Evolutionary conservation across 2,329 filamentous ascomycete genomes (phyloP), one percentile per base, ranked within the genome.

Genomic region (Cercospora sesami): DNA sequence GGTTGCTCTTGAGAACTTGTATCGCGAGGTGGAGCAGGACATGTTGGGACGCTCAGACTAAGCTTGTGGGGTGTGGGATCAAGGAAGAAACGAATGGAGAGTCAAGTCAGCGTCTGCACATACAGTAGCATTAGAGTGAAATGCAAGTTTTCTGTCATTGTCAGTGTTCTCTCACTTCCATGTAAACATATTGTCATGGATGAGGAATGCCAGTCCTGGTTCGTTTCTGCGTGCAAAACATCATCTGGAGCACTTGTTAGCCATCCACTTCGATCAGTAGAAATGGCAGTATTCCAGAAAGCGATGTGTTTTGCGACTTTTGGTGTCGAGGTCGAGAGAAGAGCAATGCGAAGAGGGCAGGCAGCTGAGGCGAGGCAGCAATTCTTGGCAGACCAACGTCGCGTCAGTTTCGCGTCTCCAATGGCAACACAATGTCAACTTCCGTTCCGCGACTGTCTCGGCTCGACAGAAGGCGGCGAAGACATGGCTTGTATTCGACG

Each of bases 401-500:
- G 53, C 53, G 53, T 58, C 26, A 58, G 21, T 58, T 58, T 31
- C 53, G 53, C 53, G 53, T 58, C 30, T 58, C 53, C 26, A 58
- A 21, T 30, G 53, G 53, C 16, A 58, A 30, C 53, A 58, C 26
- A 16, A 58, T 28, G 21, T 51, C 53, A 9, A 58, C 53, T 31
- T 58, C 16, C n/a, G 26, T 31, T 26, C 30, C 30, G 53, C 26
- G 30, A 30, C 30, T 58, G 53, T 58, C 26, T 58, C 53, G 26
- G 53, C 16, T 31, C 23, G 30, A 33, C 26, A 30, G 53, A 58
- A 28, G 7, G 62, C 14, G 21, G n/a, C 48, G 62, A 31, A 51
- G 31, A 64, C 21, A 64, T 68, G 66, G 66, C 61, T 59, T 28
- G 21, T 2, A 8, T n/a, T 8, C 31, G 14, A 23, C 39, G 18